Percentiles rank a stretch among this genome's conserved stretches.
Conservation (phyloP, 768 basidiomycete genomes). For the Daedaleopsis nitida region DNA sequence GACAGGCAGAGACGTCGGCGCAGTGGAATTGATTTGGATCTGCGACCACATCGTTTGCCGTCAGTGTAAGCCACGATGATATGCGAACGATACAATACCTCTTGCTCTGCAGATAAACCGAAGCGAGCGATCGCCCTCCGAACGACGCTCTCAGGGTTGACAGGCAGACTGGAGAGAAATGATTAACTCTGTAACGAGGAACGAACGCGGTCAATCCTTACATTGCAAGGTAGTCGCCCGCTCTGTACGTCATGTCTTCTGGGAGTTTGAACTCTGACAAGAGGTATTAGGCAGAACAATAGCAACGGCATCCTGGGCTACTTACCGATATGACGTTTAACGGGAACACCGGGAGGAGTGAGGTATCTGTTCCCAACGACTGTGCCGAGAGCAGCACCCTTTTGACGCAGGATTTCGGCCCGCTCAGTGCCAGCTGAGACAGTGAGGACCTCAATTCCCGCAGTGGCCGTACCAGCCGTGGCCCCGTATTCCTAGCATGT, state of each 20-base stretch:
- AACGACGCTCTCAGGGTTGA: constrained; percentile 42
- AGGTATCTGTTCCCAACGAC: constrained; percentile 43
- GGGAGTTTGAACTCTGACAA: constrained; percentile 42
- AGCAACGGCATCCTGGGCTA: not conserved
- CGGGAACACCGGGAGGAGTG: constrained; percentile 38
- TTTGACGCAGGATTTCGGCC: constrained; percentile 38
- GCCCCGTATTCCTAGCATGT: constrained; percentile 34
- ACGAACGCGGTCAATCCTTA: constrained; percentile 18
- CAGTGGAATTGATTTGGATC: constrained; percentile 38
- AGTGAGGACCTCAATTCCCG: constrained; percentile 33
- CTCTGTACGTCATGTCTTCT: constrained; percentile 37
- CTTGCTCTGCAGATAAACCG: constrained; percentile 39
- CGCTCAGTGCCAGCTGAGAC: constrained; percentile 37
- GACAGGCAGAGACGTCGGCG: constrained; percentile 43
- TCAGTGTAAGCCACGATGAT: not conserved
- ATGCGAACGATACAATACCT: constrained; percentile 26
- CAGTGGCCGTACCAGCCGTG: constrained; percentile 12
- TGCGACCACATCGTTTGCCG: constrained; percentile 11
- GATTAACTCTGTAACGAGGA: not conserved
- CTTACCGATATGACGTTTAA: constrained; percentile 45
- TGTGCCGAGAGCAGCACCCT: constrained; percentile 38
- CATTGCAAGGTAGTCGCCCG: constrained; percentile 53
- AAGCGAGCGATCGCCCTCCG: constrained; percentile 41
- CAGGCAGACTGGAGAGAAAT: constrained; percentile 36
- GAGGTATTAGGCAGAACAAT: not conserved